phyloP scores from a whole-genome alignment of 306 rosid species.

The Cajanus cajan region DNA sequence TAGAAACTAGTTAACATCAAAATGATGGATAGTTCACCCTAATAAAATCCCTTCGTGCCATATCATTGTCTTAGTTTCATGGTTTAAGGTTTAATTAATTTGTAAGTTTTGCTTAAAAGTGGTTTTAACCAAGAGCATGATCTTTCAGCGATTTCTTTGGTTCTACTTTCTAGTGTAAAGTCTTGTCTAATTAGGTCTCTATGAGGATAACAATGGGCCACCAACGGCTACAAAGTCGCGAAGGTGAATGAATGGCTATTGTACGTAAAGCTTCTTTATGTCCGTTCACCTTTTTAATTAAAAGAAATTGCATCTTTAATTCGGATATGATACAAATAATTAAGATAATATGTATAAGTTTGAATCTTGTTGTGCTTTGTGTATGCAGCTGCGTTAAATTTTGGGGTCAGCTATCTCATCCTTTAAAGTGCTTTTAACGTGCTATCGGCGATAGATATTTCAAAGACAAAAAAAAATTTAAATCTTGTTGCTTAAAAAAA shows the following conservation, averaged over 20 bases:
- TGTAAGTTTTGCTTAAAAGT: not conserved
- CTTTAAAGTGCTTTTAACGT: no score
- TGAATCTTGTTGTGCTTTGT: no score
- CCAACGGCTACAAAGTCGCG: not conserved
- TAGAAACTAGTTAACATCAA: no score
- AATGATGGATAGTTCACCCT: no score
- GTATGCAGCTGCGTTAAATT: no score
- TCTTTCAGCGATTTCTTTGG: not conserved
- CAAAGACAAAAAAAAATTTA: no score
- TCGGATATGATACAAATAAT: no score
- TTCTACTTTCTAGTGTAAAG: not conserved
- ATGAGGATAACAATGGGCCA: not conserved
- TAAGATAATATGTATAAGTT: no score
- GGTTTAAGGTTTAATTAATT: not conserved
- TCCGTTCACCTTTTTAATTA: not conserved
- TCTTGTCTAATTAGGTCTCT: not conserved
- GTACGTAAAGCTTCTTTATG: not conserved
- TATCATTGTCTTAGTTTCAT: no score
- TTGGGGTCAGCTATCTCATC: no score
- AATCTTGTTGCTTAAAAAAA: not conserved
- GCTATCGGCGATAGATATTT: no score
- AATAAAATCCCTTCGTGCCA: no score
- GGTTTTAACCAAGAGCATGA: not conserved
- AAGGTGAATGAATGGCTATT: not conserved
- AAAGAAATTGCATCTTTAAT: not conserved